A percentile compares a stretch with the other conserved stretches of the same genome.
Evolutionary conservation across 2,329 filamentous ascomycete genomes (phyloP).

Genomic region (Paradendryphiella salina): DNA sequence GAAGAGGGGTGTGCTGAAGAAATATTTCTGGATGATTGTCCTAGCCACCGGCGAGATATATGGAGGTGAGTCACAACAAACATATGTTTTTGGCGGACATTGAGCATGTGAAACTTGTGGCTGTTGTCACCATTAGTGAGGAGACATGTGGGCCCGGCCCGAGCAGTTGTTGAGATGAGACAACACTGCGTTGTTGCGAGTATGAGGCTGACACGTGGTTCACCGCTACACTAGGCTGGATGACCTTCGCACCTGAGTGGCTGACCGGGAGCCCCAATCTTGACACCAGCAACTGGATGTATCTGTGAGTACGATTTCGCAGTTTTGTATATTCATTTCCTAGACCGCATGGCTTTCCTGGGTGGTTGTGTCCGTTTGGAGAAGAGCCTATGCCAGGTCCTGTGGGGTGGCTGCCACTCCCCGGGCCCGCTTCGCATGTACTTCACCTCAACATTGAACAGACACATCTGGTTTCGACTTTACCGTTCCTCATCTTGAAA

Average conservation of each 20-base stretch:
- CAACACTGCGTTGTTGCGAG: slow-evolving; percentile 24
- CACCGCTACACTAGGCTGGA: slow-evolving; percentile 53
- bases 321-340: not conserved
- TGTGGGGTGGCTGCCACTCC: not conserved
- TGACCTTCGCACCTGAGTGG: slow-evolving; percentile 70
- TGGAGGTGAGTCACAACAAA: slow-evolving; percentile 51
- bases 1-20: slow-evolving; percentile 45
- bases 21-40: slow-evolving; percentile 59
- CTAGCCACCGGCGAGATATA: slow-evolving; percentile 67
- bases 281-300: slow-evolving; percentile 63
- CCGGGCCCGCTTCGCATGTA: not conserved
- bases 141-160: slow-evolving; percentile 26
- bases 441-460: not conserved
- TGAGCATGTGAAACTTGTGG: slow-evolving; percentile 10
- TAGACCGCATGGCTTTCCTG: not conserved
- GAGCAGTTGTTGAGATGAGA: slow-evolving; percentile 23
- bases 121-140: slow-evolving; percentile 18
- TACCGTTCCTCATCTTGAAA: slow-evolving; percentile 3
- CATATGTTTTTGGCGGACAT: slow-evolving; percentile 3
- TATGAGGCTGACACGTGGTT: slow-evolving; percentile 46
- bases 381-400: not conserved
- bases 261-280: slow-evolving; percentile 61
- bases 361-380: not conserved
- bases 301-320: slow-evolving; percentile 49
- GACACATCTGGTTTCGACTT: not conserved